Conservation (phyloP, 768 basidiomycete genomes). For the Podaxis sp. region DNA sequence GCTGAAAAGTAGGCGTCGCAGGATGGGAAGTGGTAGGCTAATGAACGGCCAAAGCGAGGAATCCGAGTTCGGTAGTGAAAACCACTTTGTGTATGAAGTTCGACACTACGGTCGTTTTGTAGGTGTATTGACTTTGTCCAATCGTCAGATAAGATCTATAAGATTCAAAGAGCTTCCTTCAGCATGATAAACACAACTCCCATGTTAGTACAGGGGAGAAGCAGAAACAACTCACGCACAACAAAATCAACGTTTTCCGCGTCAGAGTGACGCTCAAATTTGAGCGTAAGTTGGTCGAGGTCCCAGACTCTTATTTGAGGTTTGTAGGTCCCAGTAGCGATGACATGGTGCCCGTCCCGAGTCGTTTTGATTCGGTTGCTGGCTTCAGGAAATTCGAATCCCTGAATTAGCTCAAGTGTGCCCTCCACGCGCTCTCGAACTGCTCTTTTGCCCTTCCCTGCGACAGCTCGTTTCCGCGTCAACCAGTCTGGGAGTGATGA, state of each 20-base stretch:
- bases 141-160: conserved; percentile 90
- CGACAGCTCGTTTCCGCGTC: conserved; percentile 64
- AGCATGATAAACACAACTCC: conserved; percentile 3
- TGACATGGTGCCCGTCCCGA: conserved; percentile 85
- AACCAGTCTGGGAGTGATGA: conserved; percentile 96
- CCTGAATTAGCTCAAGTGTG: conserved; percentile 88
- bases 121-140: conserved; percentile 99
- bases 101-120: conserved; percentile 92
- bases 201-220: neutral
- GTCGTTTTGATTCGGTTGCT: conserved; percentile 91
- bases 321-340: conserved; percentile 97
- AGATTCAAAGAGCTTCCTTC: neutral
- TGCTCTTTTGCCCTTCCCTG: conserved; percentile 67
- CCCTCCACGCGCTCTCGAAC: conserved; percentile 76
- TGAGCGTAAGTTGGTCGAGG: conserved; percentile 85
- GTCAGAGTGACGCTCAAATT: conserved; percentile 96
- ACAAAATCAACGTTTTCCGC: conserved; percentile 97
- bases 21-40: conserved; percentile 92
- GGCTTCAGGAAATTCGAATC: conserved; percentile 97
- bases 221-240: conserved; percentile 64
- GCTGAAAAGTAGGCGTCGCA: conserved; percentile 89
- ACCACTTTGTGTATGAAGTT: conserved; percentile 92
- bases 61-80: conserved; percentile 92
- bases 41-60: conserved; percentile 88
- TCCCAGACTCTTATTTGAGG: conserved; percentile 98